A percentile compares a stretch with the other conserved stretches of the same genome.
phyloP scores from a whole-genome alignment of 108 stramenopile species.

The Schizochytrium sp. region DNA sequence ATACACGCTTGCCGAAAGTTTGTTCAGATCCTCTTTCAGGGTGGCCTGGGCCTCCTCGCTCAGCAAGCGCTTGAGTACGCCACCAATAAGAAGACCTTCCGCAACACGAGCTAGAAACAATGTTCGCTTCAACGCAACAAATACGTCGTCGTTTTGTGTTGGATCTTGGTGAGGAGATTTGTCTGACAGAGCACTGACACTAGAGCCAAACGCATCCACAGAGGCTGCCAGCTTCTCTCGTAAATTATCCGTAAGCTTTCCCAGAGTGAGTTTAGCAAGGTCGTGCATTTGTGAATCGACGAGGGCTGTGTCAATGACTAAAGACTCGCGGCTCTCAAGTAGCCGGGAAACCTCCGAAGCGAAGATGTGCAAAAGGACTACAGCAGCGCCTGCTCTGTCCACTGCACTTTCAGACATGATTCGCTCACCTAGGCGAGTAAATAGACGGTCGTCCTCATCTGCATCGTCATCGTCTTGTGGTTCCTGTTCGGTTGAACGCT shows the following conservation, averaged over 20 bases:
- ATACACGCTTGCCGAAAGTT: not conserved
- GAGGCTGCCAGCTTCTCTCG: not conserved
- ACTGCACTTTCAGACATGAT: slow-evolving; percentile 41
- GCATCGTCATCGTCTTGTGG: not conserved
- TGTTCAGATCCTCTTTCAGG: not conserved
- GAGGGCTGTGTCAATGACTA: not conserved
- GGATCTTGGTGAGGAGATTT: not conserved
- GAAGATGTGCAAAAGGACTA: slow-evolving; percentile 18
- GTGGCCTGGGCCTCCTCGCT: not conserved
- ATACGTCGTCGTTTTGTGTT: not conserved
- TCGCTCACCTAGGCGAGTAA: not conserved
- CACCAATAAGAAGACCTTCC: slow-evolving; percentile 1
- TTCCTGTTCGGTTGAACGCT: too few relatives aligned
- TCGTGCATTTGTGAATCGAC: not conserved
- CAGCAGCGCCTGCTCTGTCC: slow-evolving; percentile 42
- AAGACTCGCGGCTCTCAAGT: not conserved
- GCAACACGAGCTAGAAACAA: slow-evolving; percentile 30
- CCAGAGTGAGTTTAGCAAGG: not conserved
- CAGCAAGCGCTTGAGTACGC: not conserved
- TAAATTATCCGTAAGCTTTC: not conserved
- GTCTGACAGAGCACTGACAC: not conserved
- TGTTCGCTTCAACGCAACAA: not conserved
- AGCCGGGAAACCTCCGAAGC: not conserved
- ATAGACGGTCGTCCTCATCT: slow-evolving; percentile 27
- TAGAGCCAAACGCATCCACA: not conserved